phyloP scores from a whole-genome alignment of 192 early-diverging fungal species.

The Fimicolochytrium jonesii region DNA sequence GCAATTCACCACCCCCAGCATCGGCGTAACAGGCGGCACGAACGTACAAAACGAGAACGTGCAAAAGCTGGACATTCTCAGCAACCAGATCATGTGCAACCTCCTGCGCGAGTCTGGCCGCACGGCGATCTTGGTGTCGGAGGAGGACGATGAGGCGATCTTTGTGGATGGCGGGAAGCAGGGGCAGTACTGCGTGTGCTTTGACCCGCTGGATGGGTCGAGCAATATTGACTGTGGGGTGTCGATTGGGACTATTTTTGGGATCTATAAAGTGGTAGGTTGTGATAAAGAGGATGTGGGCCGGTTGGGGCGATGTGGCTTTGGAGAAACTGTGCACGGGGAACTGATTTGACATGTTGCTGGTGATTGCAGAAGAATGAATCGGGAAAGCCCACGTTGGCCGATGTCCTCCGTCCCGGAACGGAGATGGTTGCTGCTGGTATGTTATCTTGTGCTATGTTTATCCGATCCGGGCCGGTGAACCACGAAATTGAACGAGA shows the following conservation, averaged over 20 bases:
- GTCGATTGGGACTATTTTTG: slow-evolving; percentile 98
- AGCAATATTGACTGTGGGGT: slow-evolving; percentile 99
- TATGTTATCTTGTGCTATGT: too few species aligned
- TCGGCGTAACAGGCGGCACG: slow-evolving; percentile 78
- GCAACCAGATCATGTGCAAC: slow-evolving; percentile 98
- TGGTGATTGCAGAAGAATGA: slow-evolving; percentile 28
- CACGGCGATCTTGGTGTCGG: slow-evolving; percentile 91
- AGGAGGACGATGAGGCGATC: slow-evolving; percentile 95
- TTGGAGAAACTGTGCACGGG: too few species aligned
- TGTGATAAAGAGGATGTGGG: too few species aligned
- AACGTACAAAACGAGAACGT: slow-evolving; percentile 94
- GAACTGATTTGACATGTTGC: too few species aligned
- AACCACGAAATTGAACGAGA: too few species aligned
- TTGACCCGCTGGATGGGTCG: slow-evolving; percentile 96
- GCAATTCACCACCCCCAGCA: slow-evolving; percentile 37
- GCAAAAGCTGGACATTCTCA: slow-evolving; percentile 95
- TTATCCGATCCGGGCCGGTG: background rate
- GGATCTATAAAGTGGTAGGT: slow-evolving; percentile 87
- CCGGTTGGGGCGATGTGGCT: too few species aligned
- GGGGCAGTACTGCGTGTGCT: slow-evolving; percentile 92
- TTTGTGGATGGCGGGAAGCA: slow-evolving; percentile 70
- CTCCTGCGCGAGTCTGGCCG: slow-evolving; percentile 83
- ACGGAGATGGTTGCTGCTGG: slow-evolving; percentile 83
- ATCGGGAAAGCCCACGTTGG: slow-evolving; percentile 23
- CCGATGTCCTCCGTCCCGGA: slow-evolving; percentile 86